Evolutionary conservation across 768 basidiomycete species (phyloP), one percentile per base, ranked within the genome.

Genomic region (Boletus pseudo-olivaceus): DNA sequence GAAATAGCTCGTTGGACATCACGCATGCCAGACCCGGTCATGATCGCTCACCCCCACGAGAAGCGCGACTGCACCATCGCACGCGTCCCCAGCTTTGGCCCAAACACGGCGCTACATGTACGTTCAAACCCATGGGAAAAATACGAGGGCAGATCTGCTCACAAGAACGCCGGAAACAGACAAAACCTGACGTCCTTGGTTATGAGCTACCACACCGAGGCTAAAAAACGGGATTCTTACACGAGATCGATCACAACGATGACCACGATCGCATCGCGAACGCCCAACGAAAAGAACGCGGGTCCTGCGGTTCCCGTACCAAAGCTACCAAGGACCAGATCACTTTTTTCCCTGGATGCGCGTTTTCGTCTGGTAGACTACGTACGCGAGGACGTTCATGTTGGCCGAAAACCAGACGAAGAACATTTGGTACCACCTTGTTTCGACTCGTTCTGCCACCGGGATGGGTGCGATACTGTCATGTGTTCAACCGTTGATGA

Each of bases 31-130:
- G 35, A 75, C 4, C 29, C 2, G 7, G 19, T 67, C 54, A 48
- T 42, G 26, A 11, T 19, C 26, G 54, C 70, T 56, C 37, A 79
- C 76, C 80, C 81, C 70, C 78, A 80, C 0, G 76, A 78, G 59
- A 77, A 84, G 20, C 82, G 72, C 1, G 79, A 73, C 47, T 80
- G 76, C 8, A 82, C 75, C 82, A 84, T 84, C 14, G 80, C 78
- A n/a, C 82, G 74, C 62, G 75, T 76, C 3, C 82, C 82, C 2
- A 80, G 64, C 53, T 79, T 78, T 2, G 82, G 82, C 0, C 82
- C 80, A 46, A 79, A 81, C 2, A 77, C 75, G 3, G 79, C 76
- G 51, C 78, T 80, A 54, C 29, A 8, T 19, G 11, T 37, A 32
- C 7, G 9, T 39, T 51, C n/a, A 65, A 38, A 37, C 17, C 2